Conservation (phyloP, 352 stramenopile species). For the Globisporangium viniferum region DNA sequence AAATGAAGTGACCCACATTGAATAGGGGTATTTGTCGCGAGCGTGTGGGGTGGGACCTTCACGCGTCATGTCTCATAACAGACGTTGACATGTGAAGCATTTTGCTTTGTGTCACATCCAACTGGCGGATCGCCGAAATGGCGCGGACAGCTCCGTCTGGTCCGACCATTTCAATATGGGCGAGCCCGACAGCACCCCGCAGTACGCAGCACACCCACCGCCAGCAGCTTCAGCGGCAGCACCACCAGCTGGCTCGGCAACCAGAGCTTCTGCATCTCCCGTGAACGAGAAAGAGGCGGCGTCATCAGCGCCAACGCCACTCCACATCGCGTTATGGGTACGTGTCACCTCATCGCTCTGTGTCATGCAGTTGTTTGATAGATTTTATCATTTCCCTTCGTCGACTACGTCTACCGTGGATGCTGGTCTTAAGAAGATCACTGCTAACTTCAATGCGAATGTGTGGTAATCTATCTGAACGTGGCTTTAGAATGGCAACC, state of each 20-base stretch:
- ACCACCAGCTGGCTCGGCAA: neutral
- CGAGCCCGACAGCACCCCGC: conserved; percentile 1
- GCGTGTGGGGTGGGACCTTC: neutral
- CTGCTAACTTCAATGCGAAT: neutral
- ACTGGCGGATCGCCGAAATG: conserved; percentile 12
- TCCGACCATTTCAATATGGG: conserved; percentile 7
- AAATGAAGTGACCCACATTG: neutral
- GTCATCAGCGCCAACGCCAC: conserved; percentile 23
- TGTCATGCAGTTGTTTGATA: neutral
- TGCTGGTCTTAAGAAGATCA: neutral
- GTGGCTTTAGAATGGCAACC: conserved; percentile 44
- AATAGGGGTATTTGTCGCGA: neutral
- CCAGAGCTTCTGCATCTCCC: neutral
- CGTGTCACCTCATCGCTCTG: neutral
- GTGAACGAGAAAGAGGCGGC: neutral
- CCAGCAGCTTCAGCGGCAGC: neutral
- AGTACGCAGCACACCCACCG: neutral
- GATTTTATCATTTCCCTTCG: neutral
- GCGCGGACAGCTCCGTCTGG: neutral
- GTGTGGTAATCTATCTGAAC: neutral
- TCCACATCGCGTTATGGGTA: conserved; percentile 67
- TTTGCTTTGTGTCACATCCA: neutral
- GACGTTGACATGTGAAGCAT: neutral
- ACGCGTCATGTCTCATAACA: neutral
- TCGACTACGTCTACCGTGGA: neutral